Base-by-base conservation (phyloP, 768 basidiomycete genomes). In the Lentinus brumalis region DNA sequence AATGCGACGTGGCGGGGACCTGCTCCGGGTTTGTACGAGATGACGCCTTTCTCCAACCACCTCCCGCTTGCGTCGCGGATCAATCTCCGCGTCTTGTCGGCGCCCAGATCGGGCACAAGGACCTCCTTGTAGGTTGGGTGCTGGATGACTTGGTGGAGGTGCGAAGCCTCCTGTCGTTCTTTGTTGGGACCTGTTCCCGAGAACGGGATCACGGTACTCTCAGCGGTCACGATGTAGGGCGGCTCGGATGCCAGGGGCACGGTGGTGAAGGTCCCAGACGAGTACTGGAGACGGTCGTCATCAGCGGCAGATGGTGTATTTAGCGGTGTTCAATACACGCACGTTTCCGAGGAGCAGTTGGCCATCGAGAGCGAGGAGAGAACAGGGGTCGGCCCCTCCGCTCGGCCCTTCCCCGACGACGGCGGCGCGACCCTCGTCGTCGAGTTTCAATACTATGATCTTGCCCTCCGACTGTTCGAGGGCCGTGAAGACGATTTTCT, bases 301-400 rank as follows among this genome's bases (percentile, higher is more conserved):
- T 57, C 59, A 53, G 49, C 47, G 46, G 29, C n/a, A 7, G 12
- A 40, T 10, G 10, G n/a, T 16, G 9, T 38, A 38, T 32, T 26
- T 38, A 46, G 18, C 21, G 21, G 26, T 40, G 41, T 56, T 32
- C 42, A 45, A 4, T 6, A 9, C 29, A 83, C 91, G 62, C 67
- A 94, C 92, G 75, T 94, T 94, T 42, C 83, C 87, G 56, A 88
- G 76, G 45, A 91, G 67, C 26, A 93, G 69, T 46, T 88, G 82
- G 50, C 83, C 75, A 30, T 84, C 79, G 18, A 80, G 76, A 21
- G 83, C 86, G 39, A 84, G 66, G 31, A 91, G 65, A n/a, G 83
- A 83, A 68, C 89, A 91, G 4, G 89, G 87, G 60, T 84, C 83
- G 0, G 73, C 75, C 0, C 88, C 88, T 40, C 81, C 84, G 65